These are phyloP conservation scores for Lipomyces japonicus DNA, from an alignment of 805 yeast species.

Conservation along the genomic window DNA sequence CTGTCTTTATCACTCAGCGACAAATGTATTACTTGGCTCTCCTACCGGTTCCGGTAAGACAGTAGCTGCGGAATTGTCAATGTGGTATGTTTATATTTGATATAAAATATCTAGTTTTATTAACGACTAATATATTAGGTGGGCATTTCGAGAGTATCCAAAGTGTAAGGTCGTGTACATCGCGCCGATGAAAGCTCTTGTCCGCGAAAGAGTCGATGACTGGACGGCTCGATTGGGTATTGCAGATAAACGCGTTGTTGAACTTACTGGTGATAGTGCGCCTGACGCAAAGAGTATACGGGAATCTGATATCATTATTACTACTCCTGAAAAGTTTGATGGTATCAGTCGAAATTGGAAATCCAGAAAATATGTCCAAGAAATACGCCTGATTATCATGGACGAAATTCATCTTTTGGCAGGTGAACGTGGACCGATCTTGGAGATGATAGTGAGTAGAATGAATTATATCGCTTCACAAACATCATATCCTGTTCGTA, in stretches of 20 bases:
- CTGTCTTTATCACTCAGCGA: conserved; percentile 71
- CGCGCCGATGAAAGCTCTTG: conserved; percentile 88
- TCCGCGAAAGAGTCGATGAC: conserved; percentile 77
- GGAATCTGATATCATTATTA: conserved; percentile 69
- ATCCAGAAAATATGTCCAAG: conserved; percentile 68
- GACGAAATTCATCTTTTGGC: conserved; percentile 82
- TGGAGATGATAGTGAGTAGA: conserved; percentile 86
- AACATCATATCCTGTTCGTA: conserved; percentile 57
- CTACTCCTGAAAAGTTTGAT: conserved; percentile 84
- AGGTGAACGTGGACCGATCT: conserved; percentile 80
- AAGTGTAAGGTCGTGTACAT: conserved; percentile 62
- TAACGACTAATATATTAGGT: conserved; percentile 9
- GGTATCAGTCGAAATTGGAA: conserved; percentile 88
- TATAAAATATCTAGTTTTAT: not conserved
- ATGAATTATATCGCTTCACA: conserved; percentile 67
- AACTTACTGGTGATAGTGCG: conserved; percentile 76
- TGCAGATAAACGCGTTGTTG: conserved; percentile 58
- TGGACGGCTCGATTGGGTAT: conserved; percentile 56
- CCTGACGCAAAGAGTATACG: conserved; percentile 66
- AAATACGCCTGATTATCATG: conserved; percentile 73
- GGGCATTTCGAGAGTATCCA: conserved; percentile 81
- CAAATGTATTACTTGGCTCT: conserved; percentile 87
- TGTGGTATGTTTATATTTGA: conserved; percentile 54
- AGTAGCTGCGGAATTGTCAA: conserved; percentile 92
- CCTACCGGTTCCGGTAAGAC: conserved; percentile 99